Evolutionary conservation across 495 filamentous ascomycete species (phyloP), one percentile per base, ranked within the genome.

Genomic region (Alectoria sarmentosa): DNA sequence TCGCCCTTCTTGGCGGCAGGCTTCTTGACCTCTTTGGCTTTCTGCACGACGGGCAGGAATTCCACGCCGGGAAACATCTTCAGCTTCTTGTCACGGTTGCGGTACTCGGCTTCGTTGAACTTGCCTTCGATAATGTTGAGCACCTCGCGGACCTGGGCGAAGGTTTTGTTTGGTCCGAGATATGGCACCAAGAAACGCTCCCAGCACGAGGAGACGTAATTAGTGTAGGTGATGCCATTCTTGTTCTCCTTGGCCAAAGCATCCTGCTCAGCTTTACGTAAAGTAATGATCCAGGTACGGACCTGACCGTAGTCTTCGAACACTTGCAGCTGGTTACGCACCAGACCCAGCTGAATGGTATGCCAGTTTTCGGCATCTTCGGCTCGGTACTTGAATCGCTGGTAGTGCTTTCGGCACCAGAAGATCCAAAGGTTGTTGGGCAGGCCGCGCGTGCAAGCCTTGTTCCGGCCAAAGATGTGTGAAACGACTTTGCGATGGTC

Each of bases 381-480:
- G 2, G 77, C 83, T 0, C 87, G 79, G 71, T 92, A 94, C 0
- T 86, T 78, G 41, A 74, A 78, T 1, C 89, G 86, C 73, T 96
- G 91, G 74, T 96, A 96, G 69, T 93, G 88, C 70, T 92, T 94
- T 1, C 91, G 82, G 70, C 92, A 96, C 69, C 82, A 86, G 56
- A 85, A 80, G 0, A 88, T 80, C 89, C 88, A 93, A 21, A 88
- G 77, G 1, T 80, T 63, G 0, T 78, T 67, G 0, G 89, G 88
- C 49, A 96, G 86, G 6, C 76, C 74, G 21, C 85, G 82, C 0
- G 91, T 95, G 48, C 82, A 84, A 1, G 77, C 75, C 74, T 96
- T 96, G 79, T 96, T 96, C 17, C 91, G 83, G n/a, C 91, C 91
- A 69, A 96, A 94, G 65, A 92, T 80, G 66, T 96, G 89, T 0